Base-by-base conservation (phyloP, 1,284 basidiomycete species). In the Trametes sp. region DNA sequence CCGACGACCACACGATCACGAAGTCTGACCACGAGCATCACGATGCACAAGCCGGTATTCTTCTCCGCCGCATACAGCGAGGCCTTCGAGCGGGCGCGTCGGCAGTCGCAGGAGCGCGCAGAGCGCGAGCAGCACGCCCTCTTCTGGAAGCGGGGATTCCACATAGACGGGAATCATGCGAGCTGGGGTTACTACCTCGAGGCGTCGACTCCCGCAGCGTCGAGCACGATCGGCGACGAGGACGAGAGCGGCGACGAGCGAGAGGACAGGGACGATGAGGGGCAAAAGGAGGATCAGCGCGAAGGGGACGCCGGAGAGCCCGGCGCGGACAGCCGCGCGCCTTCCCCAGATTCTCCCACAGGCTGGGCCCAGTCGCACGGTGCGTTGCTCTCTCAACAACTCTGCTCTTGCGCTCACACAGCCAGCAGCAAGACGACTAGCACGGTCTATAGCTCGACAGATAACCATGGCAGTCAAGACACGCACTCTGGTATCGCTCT, bases 381-480 rank as follows among this genome's bases (percentile, higher is more conserved):
- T 64, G 54, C 42, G 63, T 69, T 62, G 64, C 46, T 11, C 61
- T 62, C 54, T 49, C 54, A 35, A 48, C 45, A 13, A 13, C 29
- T 53, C 60, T 46, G 55, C 59, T 61, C 68, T 52, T 62, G 44
- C 58, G 53, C 60, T 60, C 59, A 64, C 19, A 21, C 54, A 51
- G 60, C 58, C 51, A 51, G 63, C 58, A 66, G 63, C 50, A 52
- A 59, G 26, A 69, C 65, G 63, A 63, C 54, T 67, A 59, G 56
- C 58, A 50, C 38, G 53, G 1, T 28, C 52, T 26, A 23, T 54
- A 44, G 49, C 59, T 16, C 55, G 36, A 46, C 59, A 59, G 29
- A 45, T 44, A 54, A 35, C 35, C 9, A 72, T 74, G 74, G 70
- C 73, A 14, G 60, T 58, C 64, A 72, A 72, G 52, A 66, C 72